Evolutionary conservation across 345 rosid genomes (phyloP).

Genomic region (Bretschneidera sinensis): DNA sequence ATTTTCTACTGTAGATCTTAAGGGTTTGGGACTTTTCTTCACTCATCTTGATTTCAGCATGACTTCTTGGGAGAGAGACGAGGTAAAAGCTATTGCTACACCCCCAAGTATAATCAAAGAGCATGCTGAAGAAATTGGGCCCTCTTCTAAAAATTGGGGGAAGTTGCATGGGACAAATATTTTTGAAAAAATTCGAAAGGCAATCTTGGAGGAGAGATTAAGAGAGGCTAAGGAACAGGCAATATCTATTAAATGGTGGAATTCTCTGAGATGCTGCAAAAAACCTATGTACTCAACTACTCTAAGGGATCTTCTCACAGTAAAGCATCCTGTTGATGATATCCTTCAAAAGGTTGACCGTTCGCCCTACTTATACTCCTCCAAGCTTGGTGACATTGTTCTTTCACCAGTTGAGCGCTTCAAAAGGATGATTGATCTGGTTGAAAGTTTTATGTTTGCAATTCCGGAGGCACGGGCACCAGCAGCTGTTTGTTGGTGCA

Average conservation of each 20-base stretch:
- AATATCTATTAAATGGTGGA: conserved; percentile 96
- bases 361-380: conserved; percentile 52
- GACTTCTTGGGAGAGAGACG: conserved; percentile 92
- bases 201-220: conserved; percentile 66
- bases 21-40: conserved; percentile 68
- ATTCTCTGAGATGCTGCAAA: conserved; percentile 87
- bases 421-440: conserved; percentile 65
- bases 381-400: conserved; percentile 74
- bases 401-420: conserved; percentile 89
- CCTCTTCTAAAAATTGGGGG: conserved; percentile 23
- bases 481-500: conserved; percentile 80
- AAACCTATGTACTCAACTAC: conserved; percentile 82
- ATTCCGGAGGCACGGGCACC: conserved; percentile 95
- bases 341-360: conserved; percentile 47
- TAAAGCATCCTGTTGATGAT: conserved; percentile 60
- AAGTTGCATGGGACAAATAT: conserved; percentile 63
- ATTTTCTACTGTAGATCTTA: conserved; percentile 58
- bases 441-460: conserved; percentile 86
- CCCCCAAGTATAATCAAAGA: conserved; percentile 64
- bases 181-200: conserved; percentile 81
- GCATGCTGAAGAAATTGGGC: conserved; percentile 40
- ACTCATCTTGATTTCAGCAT: conserved; percentile 72
- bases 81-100: conserved; percentile 64
- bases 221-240: conserved; percentile 74
- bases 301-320: conserved; percentile 47